Conservation (phyloP, 1,139 yeast species). For the Williopsis jadinii region DNA sequence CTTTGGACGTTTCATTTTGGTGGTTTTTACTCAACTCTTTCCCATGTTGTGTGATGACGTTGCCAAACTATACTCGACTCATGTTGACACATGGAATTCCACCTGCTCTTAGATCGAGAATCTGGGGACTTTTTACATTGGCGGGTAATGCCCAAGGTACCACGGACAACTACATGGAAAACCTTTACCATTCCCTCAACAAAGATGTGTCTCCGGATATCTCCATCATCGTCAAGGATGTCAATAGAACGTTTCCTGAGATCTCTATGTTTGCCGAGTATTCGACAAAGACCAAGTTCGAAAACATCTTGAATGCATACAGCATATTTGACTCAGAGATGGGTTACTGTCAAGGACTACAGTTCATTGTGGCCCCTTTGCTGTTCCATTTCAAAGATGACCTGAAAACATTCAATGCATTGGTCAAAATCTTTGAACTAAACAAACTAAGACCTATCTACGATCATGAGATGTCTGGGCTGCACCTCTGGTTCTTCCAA, state of each 20-base stretch:
- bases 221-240: constrained; percentile 55
- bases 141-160: constrained; percentile 16
- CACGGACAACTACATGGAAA: constrained; percentile 23
- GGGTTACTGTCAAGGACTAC: constrained; percentile 68
- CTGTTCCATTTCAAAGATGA: constrained; percentile 42
- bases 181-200: constrained; percentile 34
- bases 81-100: constrained; percentile 23
- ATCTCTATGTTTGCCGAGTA: constrained; percentile 42
- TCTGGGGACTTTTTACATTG: constrained; percentile 23
- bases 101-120: constrained; percentile 17
- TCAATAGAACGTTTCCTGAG: constrained; percentile 57
- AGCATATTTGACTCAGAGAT: constrained; percentile 63
- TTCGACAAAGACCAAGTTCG: constrained; percentile 40
- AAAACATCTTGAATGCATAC: constrained; percentile 56
- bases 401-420: constrained; percentile 43
- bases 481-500: constrained; percentile 47
- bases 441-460: constrained; percentile 56
- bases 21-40: constrained; percentile 38
- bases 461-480: constrained; percentile 49
- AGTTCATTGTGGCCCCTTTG: constrained; percentile 59
- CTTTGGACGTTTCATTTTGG: constrained; percentile 39
- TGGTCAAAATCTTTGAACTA: constrained; percentile 56
- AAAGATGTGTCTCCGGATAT: constrained; percentile 37
- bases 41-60: constrained; percentile 37
- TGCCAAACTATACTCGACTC: constrained; percentile 41